These are phyloP conservation scores for Neocallimastix lanati DNA, from an alignment of 192 early-diverging fungal species.

Conservation along the genomic window DNA sequence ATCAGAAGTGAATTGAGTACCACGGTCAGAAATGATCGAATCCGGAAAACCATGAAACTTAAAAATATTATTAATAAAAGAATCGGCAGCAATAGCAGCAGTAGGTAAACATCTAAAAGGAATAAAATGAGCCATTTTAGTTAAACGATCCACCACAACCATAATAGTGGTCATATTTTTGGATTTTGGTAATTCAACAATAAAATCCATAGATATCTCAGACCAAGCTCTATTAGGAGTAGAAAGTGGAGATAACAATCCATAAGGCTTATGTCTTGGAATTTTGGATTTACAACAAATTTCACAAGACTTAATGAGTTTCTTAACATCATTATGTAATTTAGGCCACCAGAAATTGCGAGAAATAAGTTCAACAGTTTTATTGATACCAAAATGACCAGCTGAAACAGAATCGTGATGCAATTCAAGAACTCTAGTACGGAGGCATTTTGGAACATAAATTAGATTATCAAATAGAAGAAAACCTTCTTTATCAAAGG, in stretches of 20 bases:
- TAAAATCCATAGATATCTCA: slow-evolving; percentile 28
- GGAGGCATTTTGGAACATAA: too few relatives aligned
- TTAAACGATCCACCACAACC: not conserved
- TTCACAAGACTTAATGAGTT: slow-evolving; percentile 14
- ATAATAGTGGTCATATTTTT: not conserved
- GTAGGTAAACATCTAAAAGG: too few relatives aligned
- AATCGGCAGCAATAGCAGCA: too few relatives aligned
- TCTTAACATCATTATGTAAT: slow-evolving; percentile 10
- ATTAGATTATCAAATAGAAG: too few relatives aligned
- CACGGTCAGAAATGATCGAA: slow-evolving; percentile 22
- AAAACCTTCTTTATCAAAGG: too few relatives aligned
- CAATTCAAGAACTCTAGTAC: too few relatives aligned
- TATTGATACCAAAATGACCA: slow-evolving; percentile 14
- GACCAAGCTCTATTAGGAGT: slow-evolving; percentile 14
- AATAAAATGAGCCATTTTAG: slow-evolving; percentile 11
- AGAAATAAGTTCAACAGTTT: slow-evolving; percentile 16
- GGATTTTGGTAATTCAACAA: slow-evolving; percentile 8
- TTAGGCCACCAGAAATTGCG: slow-evolving; percentile 14
- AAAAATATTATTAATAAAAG: slow-evolving; percentile 8
- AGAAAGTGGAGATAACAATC: slow-evolving; percentile 10
- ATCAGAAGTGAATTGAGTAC: slow-evolving; percentile 15
- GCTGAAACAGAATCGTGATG: slow-evolving; percentile 10
- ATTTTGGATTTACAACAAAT: slow-evolving; percentile 13
- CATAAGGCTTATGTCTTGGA: slow-evolving; percentile 12
- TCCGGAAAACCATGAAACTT: slow-evolving; percentile 20